Conservation (phyloP, 2,329 filamentous ascomycete species). For the Penicillium olsonii region DNA sequence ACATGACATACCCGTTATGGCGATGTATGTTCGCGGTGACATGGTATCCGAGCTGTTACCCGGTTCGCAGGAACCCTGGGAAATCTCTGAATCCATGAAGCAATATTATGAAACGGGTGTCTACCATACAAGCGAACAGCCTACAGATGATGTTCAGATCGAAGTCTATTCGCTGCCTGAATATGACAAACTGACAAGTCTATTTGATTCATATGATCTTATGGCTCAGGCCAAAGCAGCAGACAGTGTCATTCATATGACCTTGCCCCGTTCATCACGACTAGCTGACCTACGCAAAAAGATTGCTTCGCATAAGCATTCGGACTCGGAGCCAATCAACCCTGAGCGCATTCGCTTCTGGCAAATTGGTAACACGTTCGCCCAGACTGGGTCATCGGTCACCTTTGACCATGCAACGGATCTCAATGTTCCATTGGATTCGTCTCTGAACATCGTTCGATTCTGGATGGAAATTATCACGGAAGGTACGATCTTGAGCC, state of each 20-base stretch:
- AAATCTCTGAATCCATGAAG: constrained; percentile 43
- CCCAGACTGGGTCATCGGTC: constrained; percentile 35
- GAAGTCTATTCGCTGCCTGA: constrained; percentile 43
- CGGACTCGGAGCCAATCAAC: constrained; percentile 22
- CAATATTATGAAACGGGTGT: constrained; percentile 41
- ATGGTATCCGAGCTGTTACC: constrained; percentile 44
- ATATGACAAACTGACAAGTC: constrained; percentile 36
- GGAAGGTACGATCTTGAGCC: constrained; percentile 28
- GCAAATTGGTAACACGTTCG: constrained; percentile 40
- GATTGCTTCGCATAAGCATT: constrained; percentile 35
- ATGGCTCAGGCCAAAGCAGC: constrained; percentile 40
- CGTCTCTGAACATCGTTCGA: constrained; percentile 30
- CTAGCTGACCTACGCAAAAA: constrained; percentile 41
- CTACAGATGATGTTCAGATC: constrained; percentile 33
- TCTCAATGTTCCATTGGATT: constrained; percentile 30
- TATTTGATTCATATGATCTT: constrained; percentile 48
- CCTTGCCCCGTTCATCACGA: constrained; percentile 34
- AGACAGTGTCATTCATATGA: constrained; percentile 39
- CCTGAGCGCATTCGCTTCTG: constrained; percentile 43
- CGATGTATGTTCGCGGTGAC: constrained; percentile 58
- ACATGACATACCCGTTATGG: constrained; percentile 56
- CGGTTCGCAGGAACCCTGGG: constrained; percentile 50
- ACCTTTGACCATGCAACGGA: constrained; percentile 38
- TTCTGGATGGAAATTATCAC: constrained; percentile 44
- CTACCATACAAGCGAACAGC: constrained; percentile 17